Evolutionary conservation across 768 basidiomycete genomes (phyloP).

Genomic region (Tephrocybe sp.): DNA sequence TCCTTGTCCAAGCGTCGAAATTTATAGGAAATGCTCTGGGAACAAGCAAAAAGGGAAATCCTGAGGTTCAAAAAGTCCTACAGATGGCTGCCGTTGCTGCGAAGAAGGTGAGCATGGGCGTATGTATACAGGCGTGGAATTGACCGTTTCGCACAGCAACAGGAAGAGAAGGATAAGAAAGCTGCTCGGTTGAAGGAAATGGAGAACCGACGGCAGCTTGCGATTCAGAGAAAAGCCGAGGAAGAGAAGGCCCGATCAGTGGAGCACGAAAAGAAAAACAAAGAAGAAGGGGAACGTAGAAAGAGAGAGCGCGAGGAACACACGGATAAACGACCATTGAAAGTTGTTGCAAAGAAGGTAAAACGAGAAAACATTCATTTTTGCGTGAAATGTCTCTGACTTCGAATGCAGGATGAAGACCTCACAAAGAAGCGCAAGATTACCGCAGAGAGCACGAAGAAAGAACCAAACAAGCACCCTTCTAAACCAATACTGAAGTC

Average conservation of each 20-base stretch:
- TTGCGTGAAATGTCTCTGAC: background rate
- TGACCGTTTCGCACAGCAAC: constrained; percentile 57
- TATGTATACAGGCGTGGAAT: background rate
- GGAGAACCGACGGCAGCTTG: constrained; percentile 77
- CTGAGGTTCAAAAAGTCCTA: constrained; percentile 75
- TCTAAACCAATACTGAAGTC: constrained; percentile 55
- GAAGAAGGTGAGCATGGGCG: constrained; percentile 68
- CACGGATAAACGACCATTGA: constrained; percentile 67
- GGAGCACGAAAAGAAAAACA: constrained; percentile 72
- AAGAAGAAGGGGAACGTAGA: constrained; percentile 72
- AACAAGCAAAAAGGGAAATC: constrained; percentile 67
- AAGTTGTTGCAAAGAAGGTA: constrained; percentile 61
- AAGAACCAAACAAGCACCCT: constrained; percentile 54
- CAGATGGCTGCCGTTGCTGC: constrained; percentile 82
- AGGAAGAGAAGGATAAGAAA: constrained; percentile 85
- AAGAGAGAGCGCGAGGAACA: constrained; percentile 83
- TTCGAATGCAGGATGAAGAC: constrained; percentile 59
- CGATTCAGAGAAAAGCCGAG: constrained; percentile 72
- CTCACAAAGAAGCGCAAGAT: constrained; percentile 68
- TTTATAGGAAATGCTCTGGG: constrained; percentile 68
- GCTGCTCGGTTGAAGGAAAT: constrained; percentile 72
- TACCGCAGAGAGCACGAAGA: constrained; percentile 54
- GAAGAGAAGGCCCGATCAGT: constrained; percentile 65
- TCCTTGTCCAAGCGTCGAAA: constrained; percentile 72
- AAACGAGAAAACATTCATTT: constrained; percentile 3